These are phyloP conservation scores for Cicer cuneatum DNA, from an alignment of 306 rosid genomes.

Conservation along the genomic window DNA sequence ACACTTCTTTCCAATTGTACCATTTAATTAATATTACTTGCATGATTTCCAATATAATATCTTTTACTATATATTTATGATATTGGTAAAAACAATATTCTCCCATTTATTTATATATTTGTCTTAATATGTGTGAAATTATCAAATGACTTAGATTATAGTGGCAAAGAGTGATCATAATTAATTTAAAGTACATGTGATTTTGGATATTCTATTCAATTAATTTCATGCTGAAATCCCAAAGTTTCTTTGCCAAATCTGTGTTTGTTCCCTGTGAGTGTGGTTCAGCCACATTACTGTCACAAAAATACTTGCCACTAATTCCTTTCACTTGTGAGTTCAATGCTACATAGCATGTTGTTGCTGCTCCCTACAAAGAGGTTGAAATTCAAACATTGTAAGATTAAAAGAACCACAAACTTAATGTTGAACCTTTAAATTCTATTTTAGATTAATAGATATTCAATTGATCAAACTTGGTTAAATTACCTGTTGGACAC, in stretches of 20 bases:
- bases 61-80: no score
- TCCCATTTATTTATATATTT: no score
- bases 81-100: no score
- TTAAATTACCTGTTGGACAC: conserved; percentile 67
- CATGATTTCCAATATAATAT: no score
- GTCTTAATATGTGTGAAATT: no score
- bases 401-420: not conserved
- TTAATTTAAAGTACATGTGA: not conserved
- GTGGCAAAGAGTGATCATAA: not conserved
- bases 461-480: not conserved
- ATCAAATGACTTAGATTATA: no score
- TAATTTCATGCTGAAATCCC: conserved; percentile 69
- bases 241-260: conserved; percentile 71
- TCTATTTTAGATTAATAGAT: not conserved
- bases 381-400: not conserved
- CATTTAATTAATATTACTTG: no score
- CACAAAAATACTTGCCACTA: conserved; percentile 66
- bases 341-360: conserved; percentile 83
- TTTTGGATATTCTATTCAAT: conserved; percentile 21
- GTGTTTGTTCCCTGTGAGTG: conserved; percentile 48
- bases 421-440: not conserved
- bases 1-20: no score
- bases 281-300: conserved; percentile 58
- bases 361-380: conserved; percentile 74
- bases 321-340: conserved; percentile 70